Evolutionary conservation across 345 rosid species (phyloP).

Genomic region (Sisymbrium altissimum): DNA sequence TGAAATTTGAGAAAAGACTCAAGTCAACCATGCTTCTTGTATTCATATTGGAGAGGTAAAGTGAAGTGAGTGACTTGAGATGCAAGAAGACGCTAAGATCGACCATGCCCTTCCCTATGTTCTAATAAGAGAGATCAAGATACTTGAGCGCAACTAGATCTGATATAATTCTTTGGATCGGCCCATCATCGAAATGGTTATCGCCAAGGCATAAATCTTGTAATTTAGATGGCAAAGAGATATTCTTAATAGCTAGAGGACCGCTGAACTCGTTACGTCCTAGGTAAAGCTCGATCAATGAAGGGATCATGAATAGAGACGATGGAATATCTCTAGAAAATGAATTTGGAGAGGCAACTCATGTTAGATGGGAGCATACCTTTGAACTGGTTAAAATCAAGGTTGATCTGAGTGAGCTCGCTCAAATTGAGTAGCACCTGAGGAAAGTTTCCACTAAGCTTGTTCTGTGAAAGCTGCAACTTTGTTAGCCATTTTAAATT

Average conservation of each 20-base stretch:
- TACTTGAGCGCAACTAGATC: background rate
- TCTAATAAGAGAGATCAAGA: constrained; percentile 7
- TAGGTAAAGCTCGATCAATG: background rate
- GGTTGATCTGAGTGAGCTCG: background rate
- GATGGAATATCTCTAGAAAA: background rate
- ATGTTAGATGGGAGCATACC: constrained; percentile 21
- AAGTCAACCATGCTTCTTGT: background rate
- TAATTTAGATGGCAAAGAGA: constrained; percentile 2
- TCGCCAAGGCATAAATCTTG: background rate
- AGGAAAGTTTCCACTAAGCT: background rate
- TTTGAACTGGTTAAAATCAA: background rate
- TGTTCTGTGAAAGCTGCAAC: background rate
- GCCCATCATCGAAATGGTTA: constrained; percentile 31
- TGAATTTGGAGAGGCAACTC: constrained; percentile 5
- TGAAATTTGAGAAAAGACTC: background rate
- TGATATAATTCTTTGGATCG: constrained; percentile 16
- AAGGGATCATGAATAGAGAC: constrained; percentile 19
- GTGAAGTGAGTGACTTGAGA: background rate
- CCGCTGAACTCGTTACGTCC: background rate
- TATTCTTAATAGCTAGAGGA: constrained; percentile 8
- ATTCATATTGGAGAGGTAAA: constrained; percentile 8
- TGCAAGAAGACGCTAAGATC: constrained; percentile 20
- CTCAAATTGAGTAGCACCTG: background rate
- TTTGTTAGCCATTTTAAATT: background rate
- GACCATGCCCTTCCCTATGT: background rate